Evolutionary conservation across 768 basidiomycete species (phyloP), one percentile per base, ranked within the genome.

Genomic region (Nidula microcarpa): DNA sequence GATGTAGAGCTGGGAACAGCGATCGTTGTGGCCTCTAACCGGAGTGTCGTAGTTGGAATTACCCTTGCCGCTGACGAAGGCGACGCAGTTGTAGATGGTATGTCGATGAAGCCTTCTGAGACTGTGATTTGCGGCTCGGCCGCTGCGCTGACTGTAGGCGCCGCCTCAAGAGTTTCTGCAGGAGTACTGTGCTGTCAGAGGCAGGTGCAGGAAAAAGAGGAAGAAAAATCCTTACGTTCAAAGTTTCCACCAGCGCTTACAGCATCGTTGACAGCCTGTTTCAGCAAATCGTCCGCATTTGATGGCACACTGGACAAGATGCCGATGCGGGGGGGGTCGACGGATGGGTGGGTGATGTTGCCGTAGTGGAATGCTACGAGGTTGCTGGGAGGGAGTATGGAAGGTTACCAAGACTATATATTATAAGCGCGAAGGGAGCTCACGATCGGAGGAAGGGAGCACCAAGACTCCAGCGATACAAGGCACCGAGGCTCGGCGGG

Each of bases 391-490:
- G 52, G 39, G 14, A 32, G 33, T 14, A 14, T 10, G 3, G 10
- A 9, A 33, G 33, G 18, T 30, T 6, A n/a, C 14, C 6, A 49
- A 11, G 23, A 23, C 23, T 23, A 3, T 23, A 23, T 49, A 30
- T 49, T 30, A 43, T 6, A 41, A 18, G 5, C 32, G 6, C 4
- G 16, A 30, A n/a, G 11, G 23, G 43, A 6, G 76, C 86, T 49
- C 57, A 87, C 87, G 85, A 82, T 63, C 85, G 85, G 52, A 89
- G 65, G 58, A 88, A 89, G 0, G 87, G 86, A 58, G 79, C 81
- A 2, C 87, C 87, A 18, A 89, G 72, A 68, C 81, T 88, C 87
- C 87, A 89, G 47, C 84, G 78, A 60, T 81, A 88, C 33, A 85
- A 58, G 9, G 77, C 68, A 4, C 79, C 79, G 10, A 65, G 60